Base-by-base conservation (phyloP, 192 early-diverging fungal species). In the Backusella mclennaniae region DNA sequence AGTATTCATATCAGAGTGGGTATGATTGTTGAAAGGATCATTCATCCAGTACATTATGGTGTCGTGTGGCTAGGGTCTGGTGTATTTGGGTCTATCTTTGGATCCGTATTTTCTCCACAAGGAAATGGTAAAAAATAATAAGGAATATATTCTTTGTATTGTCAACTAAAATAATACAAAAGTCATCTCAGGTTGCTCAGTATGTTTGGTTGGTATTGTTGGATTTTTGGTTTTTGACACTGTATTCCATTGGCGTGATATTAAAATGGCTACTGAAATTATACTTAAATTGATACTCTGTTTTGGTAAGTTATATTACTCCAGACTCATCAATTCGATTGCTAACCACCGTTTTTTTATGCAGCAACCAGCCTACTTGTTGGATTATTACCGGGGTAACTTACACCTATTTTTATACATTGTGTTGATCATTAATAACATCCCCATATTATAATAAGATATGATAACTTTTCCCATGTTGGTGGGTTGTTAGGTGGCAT, bases 401-500 rank as follows among this genome's bases (percentile, higher is more conserved):
- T 17, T 17, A n/a, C 0, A 33, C 0, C 29, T 19, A 19, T 35
- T 2, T 67, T 4, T 35, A 36, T 12, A 35, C 11, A 36, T 4
- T 35, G 4, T 19, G 11, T 9, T 67, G 35, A 36, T 6, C 19
- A 52, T 19, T 52, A 52, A 52, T n/a, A 15, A 19, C 15, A 19
- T 6, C 35, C 12, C 7, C 6, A 19, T 35, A 17, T 35, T 67
- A 15, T 6, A n/a, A 67, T 19, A 31, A 67, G 35, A 35, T 36
- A 67, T 67, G 66, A 67, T 67, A 67, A 36, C 15, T 67, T 67
- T 67, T 67, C 66, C 35, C 66, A 66, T 12, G 4, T 67, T 35
- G 66, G 66, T 35, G 31, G 66, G 2, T 35, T 67, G 9, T 17
- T 67, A 12, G 66, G 31, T 17, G 66, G 66, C 3, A 3, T 67